Evolutionary conservation across 352 stramenopile genomes (phyloP), one percentile per base, ranked within the genome.

Genomic region (Phytophthora brassicae): DNA sequence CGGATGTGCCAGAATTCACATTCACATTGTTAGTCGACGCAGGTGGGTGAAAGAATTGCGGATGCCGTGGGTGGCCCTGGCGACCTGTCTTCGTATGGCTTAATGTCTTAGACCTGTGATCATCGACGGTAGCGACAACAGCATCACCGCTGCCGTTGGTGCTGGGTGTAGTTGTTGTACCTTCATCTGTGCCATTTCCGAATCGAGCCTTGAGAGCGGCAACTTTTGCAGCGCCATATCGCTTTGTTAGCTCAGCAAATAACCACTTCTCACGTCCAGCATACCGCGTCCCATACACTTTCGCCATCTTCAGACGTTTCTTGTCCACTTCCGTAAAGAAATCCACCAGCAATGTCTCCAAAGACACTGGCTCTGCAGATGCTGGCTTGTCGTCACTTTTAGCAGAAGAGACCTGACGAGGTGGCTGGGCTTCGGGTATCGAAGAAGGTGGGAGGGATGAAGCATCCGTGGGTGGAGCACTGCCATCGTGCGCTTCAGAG

Each of bases 271-370:
- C 81, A 44, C 78, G 75, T 7, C 75, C 78, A 22, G 70, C 70
- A 59, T 93, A 93, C n/a, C 84, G 63, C 50, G 80, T 86, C 2
- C 70, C 68, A 47, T 91, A 91, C 31, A 79, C 76, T 47, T 79
- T 74, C 3, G 79, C 84, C 79, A 90, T 90, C 16, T 70, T 77
- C 23, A 87, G 17, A 36, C 81, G 84, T 20, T 64, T 74, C 52
- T 76, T 79, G 54, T 93, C 84, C 6, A 86, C 67, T 42, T 77
- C 58, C 2, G 64, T 77, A 49, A 88, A 93, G 49, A 93, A 93
- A 14, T 82, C 71, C 6, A 74, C 42, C 24, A 93, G 43, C n/a
- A 88, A 56, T 22, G 66, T 64, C 53, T 92, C 72, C n/a, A 92
- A 59, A 6, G 70, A 74, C 0, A 68, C 64, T 58, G 48, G 36